Evolutionary conservation across 2,329 filamentous ascomycete genomes (phyloP).

Genomic region (Trichoderma oligosporum): DNA sequence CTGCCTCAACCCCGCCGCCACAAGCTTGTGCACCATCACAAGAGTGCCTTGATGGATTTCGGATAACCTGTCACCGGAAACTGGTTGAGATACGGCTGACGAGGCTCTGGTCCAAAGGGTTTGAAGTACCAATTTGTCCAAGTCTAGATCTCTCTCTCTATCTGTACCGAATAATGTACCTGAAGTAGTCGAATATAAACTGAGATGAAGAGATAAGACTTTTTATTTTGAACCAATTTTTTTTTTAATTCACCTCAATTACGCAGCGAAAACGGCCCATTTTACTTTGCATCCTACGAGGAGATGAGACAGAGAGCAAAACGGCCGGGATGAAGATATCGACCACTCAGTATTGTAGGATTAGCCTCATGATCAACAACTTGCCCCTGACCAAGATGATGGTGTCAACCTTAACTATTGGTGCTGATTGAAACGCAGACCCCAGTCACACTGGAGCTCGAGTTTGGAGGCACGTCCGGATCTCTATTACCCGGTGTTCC

Average conservation of each 20-base stretch:
- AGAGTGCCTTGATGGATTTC: neutral
- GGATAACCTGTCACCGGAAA: neutral
- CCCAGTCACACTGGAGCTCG: neutral
- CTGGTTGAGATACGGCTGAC: neutral
- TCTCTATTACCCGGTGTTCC: constrained; percentile 2
- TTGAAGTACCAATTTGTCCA: neutral
- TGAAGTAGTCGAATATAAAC: too few relatives aligned
- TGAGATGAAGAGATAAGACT: too few relatives aligned
- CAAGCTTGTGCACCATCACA: constrained; percentile 10
- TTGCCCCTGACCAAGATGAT: constrained; percentile 3
- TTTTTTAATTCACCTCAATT: too few relatives aligned
- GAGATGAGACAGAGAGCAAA: neutral
- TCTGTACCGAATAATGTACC: too few relatives aligned
- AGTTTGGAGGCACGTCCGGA: constrained; percentile 2
- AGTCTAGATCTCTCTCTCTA: neutral
- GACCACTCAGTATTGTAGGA: neutral
- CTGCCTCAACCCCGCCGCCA: constrained; percentile 41
- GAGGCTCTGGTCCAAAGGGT: neutral
- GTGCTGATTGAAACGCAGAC: constrained; percentile 8
- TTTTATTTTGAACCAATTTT: too few relatives aligned
- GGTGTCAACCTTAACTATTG: constrained; percentile 11
- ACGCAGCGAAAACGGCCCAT: too few relatives aligned
- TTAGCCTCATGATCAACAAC: neutral
- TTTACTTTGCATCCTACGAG: too few relatives aligned
- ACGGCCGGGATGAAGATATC: neutral